Evolutionary conservation across 306 rosid species (phyloP), one percentile per base, ranked within the genome.

Genomic region (Dryas alaskensis): DNA sequence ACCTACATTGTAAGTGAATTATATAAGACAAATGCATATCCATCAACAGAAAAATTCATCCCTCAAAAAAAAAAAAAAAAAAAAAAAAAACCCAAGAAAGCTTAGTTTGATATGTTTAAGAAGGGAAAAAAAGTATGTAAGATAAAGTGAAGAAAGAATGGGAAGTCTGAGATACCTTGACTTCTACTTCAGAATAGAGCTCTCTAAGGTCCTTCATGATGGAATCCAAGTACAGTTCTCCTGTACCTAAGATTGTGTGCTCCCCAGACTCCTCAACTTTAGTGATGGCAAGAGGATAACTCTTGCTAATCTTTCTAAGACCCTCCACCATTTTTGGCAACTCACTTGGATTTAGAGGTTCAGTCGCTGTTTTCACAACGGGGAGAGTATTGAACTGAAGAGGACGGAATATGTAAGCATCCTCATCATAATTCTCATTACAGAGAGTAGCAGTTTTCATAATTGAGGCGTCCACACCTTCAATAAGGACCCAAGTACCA

Each of bases 251-350:
- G 69, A 94, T 87, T 13, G 99, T 94, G 85, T 94, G 99, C 70
- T 94, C 99, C 73, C 99, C 99, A 59, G 99, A 94, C 77, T 94
- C 99, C 89, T 92, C 98, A 50, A 94, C 99, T 85, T 94, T 94
- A 57, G 99, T 94, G 53, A 94, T 90, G 57, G 99, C 98, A 68
- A 94, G 83, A 67, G 99, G 99, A 84, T 94, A 94, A 81, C 99
- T 94, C 87, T 94, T 92, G 88, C 99, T 90, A 76, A 94, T 94
- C 86, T 94, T 94, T 76, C 99, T 87, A 67, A 94, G 92, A 53
- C 99, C 99, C 93, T 94, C 99, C 65, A 92, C 99, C 99, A 94
- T 94, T 80, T 94, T 94, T 40, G 99, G 99, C 84, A 92, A 81
- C 79, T 94, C 99, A 65, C 99, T 94, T 70, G 99, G 99, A 81